Percentiles rank a stretch among this genome's conserved stretches.
Evolutionary conservation across 768 basidiomycete genomes (phyloP).

Genomic region (Filobasidium floriforme): DNA sequence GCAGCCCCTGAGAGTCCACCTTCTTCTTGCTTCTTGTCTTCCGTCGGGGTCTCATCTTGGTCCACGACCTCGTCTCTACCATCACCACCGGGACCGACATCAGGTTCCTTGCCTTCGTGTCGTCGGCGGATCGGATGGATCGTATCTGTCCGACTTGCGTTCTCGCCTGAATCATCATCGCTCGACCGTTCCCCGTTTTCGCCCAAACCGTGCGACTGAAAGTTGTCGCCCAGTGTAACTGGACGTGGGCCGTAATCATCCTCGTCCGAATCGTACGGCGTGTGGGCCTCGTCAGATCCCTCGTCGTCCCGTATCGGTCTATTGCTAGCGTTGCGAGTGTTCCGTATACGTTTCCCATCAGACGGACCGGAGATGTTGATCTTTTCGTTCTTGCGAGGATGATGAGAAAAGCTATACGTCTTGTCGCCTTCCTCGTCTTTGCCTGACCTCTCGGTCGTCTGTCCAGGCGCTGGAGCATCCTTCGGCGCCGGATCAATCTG

Average conservation of each 20-base stretch:
- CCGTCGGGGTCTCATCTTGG: neutral
- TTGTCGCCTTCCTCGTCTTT: constrained; percentile 1
- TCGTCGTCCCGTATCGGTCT: neutral
- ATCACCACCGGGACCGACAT: constrained; percentile 8
- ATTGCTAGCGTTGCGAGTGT: neutral
- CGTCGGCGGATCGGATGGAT: neutral
- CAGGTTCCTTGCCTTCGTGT: constrained; percentile 12
- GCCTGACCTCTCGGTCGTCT: constrained; percentile 7
- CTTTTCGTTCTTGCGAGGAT: constrained; percentile 5
- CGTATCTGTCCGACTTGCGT: constrained; percentile 2
- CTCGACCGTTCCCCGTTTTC: neutral
- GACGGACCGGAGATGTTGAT: constrained; percentile 5
- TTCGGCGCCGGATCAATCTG: constrained; percentile 17
- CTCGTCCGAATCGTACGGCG: neutral
- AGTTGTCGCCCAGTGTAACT: neutral
- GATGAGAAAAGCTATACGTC: constrained; percentile 13
- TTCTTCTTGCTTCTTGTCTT: constrained; percentile 1
- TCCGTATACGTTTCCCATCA: neutral
- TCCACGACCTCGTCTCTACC: neutral
- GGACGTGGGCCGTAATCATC: neutral
- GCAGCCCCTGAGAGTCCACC: neutral
- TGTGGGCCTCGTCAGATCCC: neutral
- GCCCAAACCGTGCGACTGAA: neutral
- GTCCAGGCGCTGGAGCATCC: constrained; percentile 15
- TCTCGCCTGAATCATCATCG: neutral